A percentile compares a stretch with the other conserved stretches of the same genome.
Evolutionary conservation across 495 filamentous ascomycete species (phyloP).

Genomic region (Elaphomyces granulatus): DNA sequence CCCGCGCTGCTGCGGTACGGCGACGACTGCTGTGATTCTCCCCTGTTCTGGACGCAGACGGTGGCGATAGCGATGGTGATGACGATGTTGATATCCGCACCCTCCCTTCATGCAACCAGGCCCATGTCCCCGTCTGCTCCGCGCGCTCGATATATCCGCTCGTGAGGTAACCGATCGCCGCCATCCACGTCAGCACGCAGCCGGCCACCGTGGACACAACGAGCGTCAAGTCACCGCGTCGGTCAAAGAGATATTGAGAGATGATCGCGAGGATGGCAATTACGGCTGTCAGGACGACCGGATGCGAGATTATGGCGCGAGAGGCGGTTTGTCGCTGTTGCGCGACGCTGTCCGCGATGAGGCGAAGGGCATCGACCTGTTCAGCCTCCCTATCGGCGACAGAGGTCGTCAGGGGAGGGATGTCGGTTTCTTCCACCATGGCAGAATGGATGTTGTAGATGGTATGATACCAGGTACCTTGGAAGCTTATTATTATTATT

Average conservation of each 20-base stretch:
- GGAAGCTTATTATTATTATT: too few relatives aligned
- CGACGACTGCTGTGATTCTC: too few relatives aligned
- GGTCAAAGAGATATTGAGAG: slow-evolving; percentile 27
- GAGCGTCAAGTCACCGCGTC: slow-evolving; percentile 16
- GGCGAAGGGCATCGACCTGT: slow-evolving; percentile 30
- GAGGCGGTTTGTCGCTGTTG: slow-evolving; percentile 47
- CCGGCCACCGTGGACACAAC: slow-evolving; percentile 23
- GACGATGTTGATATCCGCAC: too few relatives aligned
- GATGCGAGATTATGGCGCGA: slow-evolving; percentile 37
- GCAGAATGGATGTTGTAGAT: too few relatives aligned
- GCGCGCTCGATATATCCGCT: slow-evolving; percentile 36
- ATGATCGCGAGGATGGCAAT: too few relatives aligned
- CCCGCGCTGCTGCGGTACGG: too few relatives aligned
- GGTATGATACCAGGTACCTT: too few relatives aligned
- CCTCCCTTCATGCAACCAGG: slow-evolving; percentile 20
- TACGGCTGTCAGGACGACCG: slow-evolving; percentile 25
- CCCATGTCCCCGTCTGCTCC: slow-evolving; percentile 36
- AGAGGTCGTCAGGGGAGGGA: too few relatives aligned
- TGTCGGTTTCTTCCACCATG: too few relatives aligned
- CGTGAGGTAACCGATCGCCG: slow-evolving; percentile 24
- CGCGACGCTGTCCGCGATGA: slow-evolving; percentile 45
- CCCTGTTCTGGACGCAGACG: too few relatives aligned
- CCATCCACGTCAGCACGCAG: slow-evolving; percentile 30
- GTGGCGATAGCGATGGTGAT: too few relatives aligned
- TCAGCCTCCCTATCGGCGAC: too few relatives aligned